phyloP scores from a whole-genome alignment of 1,284 basidiomycete species.

The Retiboletus fuscus region DNA sequence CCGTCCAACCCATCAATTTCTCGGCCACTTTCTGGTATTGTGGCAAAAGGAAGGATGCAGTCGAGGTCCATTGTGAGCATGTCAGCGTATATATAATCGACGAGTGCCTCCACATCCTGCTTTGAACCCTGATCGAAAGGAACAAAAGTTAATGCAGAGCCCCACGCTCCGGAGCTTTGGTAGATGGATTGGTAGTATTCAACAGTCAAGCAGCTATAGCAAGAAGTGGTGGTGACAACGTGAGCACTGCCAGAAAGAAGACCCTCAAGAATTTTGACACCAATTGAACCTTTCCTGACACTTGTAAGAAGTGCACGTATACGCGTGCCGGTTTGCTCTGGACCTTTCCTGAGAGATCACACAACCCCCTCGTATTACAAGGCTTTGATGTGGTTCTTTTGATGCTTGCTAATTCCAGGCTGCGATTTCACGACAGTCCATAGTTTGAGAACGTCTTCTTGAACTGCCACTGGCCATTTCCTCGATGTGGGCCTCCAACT shows the following conservation, averaged over 20 bases:
- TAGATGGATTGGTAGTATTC: constrained; percentile 99
- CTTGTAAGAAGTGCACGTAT: constrained; percentile 92
- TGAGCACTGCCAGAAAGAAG: constrained; percentile 95
- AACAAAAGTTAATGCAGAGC: constrained; percentile 95
- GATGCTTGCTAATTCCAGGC: constrained; percentile 94
- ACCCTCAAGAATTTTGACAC: constrained; percentile 96
- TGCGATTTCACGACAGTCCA: constrained; percentile 98
- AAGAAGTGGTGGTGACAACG: constrained; percentile 96
- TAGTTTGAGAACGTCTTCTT: constrained; percentile 94
- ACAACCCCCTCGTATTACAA: constrained; percentile 98
- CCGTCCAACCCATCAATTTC: constrained; percentile 98
- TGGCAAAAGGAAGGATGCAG: constrained; percentile 98
- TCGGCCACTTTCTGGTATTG: constrained; percentile 97
- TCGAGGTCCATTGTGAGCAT: constrained; percentile 95
- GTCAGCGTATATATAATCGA: constrained; percentile 94
- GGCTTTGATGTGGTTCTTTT: constrained; percentile 97
- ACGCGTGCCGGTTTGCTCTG: constrained; percentile 68
- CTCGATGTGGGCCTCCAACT: constrained; percentile 97
- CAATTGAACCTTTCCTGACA: constrained; percentile 97
- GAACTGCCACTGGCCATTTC: constrained; percentile 98
- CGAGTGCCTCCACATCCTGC: constrained; percentile 96
- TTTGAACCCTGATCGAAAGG: constrained; percentile 99
- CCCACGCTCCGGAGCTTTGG: constrained; percentile 94
- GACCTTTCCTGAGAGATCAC: constrained; percentile 76
- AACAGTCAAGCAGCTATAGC: constrained; percentile 92